A percentile compares a stretch with the other conserved stretches of the same genome.
Conservation (phyloP, 768 basidiomycete genomes). For the Boletellus ananas region DNA sequence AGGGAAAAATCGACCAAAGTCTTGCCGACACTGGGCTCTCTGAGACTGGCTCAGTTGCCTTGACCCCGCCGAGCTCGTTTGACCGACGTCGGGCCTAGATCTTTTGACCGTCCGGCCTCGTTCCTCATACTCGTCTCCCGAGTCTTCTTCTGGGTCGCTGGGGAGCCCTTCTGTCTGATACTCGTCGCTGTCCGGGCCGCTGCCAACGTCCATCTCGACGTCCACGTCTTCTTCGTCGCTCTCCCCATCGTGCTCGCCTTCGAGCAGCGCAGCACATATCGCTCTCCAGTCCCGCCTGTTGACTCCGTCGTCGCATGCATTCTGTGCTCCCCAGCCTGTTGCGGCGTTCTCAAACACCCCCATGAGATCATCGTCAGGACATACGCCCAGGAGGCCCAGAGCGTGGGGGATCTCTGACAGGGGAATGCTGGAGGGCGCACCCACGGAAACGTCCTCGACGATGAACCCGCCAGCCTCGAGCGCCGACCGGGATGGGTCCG, state of each 20-base stretch:
- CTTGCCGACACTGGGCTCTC: slow-evolving; percentile 46
- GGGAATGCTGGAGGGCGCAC: slow-evolving; percentile 38
- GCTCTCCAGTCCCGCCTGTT: slow-evolving; percentile 73
- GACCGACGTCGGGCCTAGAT: not conserved
- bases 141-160: slow-evolving; percentile 24
- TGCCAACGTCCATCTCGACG: slow-evolving; percentile 20
- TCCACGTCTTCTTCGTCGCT: slow-evolving; percentile 13
- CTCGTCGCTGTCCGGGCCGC: slow-evolving; percentile 31
- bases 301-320: slow-evolving; percentile 37
- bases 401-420: slow-evolving; percentile 58
- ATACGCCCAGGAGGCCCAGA: slow-evolving; percentile 59
- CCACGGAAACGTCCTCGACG: slow-evolving; percentile 19
- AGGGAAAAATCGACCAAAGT: slow-evolving; percentile 77
- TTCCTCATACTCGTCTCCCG: slow-evolving; percentile 32
- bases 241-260: slow-evolving; percentile 33
- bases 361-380: slow-evolving; percentile 70
- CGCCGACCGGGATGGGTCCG: too few species aligned
- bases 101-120: not conserved
- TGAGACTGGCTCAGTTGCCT: slow-evolving; percentile 49
- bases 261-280: slow-evolving; percentile 73
- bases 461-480: slow-evolving; percentile 33
- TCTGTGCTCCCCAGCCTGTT: slow-evolving; percentile 56
- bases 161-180: slow-evolving; percentile 23
- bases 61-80: not conserved
- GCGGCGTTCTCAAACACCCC: slow-evolving; percentile 73